Conservation (phyloP, 257 asterid species). For the Petunia secreta region DNA sequence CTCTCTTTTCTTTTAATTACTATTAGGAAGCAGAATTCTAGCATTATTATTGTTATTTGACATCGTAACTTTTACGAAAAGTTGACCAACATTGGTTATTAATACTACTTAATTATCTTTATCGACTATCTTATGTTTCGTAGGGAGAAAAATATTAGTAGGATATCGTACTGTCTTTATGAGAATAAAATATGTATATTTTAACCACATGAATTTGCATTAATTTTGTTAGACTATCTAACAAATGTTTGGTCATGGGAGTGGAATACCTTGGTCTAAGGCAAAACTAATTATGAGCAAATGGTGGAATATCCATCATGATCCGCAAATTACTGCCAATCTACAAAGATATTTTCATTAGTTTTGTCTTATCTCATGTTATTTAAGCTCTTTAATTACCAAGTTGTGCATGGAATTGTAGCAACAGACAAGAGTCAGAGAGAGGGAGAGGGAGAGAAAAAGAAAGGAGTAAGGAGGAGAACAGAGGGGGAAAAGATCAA, state of each 20-base stretch:
- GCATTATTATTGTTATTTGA: too few species aligned
- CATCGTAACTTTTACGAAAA: too few species aligned
- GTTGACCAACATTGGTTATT: too few species aligned
- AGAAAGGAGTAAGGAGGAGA: background rate
- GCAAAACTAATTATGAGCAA: background rate
- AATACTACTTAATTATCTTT: too few species aligned
- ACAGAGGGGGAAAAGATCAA: background rate
- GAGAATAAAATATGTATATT: too few species aligned
- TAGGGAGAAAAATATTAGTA: too few species aligned
- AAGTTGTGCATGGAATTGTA: background rate
- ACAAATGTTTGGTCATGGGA: background rate
- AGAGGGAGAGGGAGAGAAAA: background rate
- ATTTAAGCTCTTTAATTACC: background rate
- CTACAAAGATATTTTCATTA: background rate
- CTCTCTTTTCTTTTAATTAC: too few species aligned
- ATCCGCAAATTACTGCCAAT: background rate
- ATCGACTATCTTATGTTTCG: too few species aligned
- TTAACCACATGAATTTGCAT: background rate
- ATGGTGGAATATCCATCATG: background rate
- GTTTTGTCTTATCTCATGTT: background rate
- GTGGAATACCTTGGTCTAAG: background rate
- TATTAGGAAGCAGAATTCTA: too few species aligned
- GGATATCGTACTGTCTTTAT: too few species aligned
- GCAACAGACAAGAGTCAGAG: background rate
- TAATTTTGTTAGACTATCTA: background rate